phyloP scores from a whole-genome alignment of 208 protist species.

The Wallacemonas sp. region DNA sequence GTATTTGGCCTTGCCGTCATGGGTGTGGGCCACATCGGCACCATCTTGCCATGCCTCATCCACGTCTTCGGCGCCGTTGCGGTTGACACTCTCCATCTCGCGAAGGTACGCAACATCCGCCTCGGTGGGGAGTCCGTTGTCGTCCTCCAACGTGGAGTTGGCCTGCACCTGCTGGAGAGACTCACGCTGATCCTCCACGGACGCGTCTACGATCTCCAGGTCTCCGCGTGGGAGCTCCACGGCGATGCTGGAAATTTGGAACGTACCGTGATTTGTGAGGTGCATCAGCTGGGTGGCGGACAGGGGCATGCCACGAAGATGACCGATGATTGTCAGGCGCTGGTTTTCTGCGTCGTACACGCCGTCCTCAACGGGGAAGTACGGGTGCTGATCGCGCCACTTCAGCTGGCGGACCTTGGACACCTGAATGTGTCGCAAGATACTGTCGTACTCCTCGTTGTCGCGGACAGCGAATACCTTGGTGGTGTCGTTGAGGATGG shows the following conservation, averaged over 20 bases:
- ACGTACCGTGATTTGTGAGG: slow-evolving; percentile 88
- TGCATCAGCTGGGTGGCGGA: slow-evolving; percentile 82
- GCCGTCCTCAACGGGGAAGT: slow-evolving; percentile 67
- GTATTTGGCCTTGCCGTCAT: slow-evolving; percentile 9
- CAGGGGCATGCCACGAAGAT: slow-evolving; percentile 73
- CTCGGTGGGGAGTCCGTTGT: slow-evolving; percentile 68
- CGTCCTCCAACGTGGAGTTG: slow-evolving; percentile 72
- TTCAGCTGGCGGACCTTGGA: slow-evolving; percentile 67
- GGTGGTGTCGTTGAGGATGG: slow-evolving; percentile 70
- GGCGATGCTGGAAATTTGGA: slow-evolving; percentile 73
- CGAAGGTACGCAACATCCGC: slow-evolving; percentile 69
- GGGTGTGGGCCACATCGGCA: slow-evolving; percentile 25
- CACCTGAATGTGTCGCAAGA: slow-evolving; percentile 73
- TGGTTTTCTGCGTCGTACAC: slow-evolving; percentile 40
- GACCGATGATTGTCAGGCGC: slow-evolving; percentile 66
- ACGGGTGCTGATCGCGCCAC: slow-evolving; percentile 88
- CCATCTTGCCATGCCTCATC: slow-evolving; percentile 72
- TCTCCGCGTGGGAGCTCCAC: slow-evolving; percentile 25
- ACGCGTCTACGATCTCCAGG: slow-evolving; percentile 45
- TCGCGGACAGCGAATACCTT: slow-evolving; percentile 60
- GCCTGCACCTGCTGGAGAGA: slow-evolving; percentile 76
- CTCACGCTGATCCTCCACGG: slow-evolving; percentile 58
- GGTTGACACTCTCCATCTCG: slow-evolving; percentile 25
- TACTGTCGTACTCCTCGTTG: slow-evolving; percentile 40
- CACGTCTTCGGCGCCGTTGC: slow-evolving; percentile 3